Evolutionary conservation across 345 rosid species (phyloP), one percentile per base, ranked within the genome.

Genomic region (Populus davidiana): DNA sequence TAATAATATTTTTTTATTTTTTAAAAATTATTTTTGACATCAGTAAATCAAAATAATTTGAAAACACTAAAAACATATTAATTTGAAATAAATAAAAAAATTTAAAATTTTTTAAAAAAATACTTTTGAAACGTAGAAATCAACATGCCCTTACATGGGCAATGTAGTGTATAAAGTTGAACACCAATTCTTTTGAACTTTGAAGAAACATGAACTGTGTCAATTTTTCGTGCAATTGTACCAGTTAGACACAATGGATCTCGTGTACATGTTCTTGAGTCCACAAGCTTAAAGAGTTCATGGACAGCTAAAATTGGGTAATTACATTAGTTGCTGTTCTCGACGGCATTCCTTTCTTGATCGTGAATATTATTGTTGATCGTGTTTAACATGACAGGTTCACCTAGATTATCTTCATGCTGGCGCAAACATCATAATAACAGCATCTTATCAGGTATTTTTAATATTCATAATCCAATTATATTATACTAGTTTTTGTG

Each of bases 391-490:
- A 2, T 77, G 71, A 81, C 86, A 92, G 97, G 98, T 94, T 63
- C 98, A 92, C 82, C 82, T 92, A 70, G 97, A 94, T 79, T 94
- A 94, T 89, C 92, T 94, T 36, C 91, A 91, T 36, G 91, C 94
- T 31, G 98, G 98, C 20, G 97, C 96, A 71, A 90, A 91, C 80
- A 85, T 92, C 43, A 91, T 94, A 80, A 1, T 86, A 49, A 90
- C 94, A 25, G 94, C 96, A 47, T 94, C 98, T 23, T 94, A 94
- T 78, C 98, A 94, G 96, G 97, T 90, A 54, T 67, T 41, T 44
- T 44, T 13, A 1, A n/a, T 23, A 59, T 11, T 10, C 29, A 59
- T 4, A 23, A 9, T 59, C 64, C 29, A 23, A 59, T 23, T 23
- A 59, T 59, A 23, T 59, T 47, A 47, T 12, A 3, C 6, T 3